phyloP scores from a whole-genome alignment of 441 rosid genomes.

The Euphorbia schlechtendalii region DNA sequence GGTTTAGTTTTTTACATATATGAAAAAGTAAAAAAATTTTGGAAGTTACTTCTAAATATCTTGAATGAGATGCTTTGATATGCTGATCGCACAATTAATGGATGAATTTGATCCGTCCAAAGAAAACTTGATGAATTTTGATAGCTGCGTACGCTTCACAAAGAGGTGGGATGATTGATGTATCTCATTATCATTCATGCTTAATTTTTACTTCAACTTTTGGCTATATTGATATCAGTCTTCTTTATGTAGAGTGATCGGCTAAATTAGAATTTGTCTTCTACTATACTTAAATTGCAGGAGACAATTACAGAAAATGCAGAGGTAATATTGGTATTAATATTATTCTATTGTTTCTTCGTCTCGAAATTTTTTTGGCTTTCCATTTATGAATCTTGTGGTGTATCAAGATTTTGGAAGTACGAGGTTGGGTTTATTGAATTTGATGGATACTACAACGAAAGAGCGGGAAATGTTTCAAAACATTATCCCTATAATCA shows the following conservation, averaged over 20 bases:
- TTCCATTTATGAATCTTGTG: constrained; percentile 10
- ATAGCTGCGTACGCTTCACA: constrained; percentile 69
- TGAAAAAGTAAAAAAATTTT: not conserved
- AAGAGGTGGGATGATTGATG: constrained; percentile 52
- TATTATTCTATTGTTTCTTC: constrained; percentile 6
- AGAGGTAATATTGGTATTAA: too few relatives aligned
- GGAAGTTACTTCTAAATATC: constrained; percentile 31
- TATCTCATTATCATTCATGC: constrained; percentile 13
- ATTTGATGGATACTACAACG: constrained; percentile 89
- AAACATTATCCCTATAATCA: constrained; percentile 79
- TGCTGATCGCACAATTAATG: constrained; percentile 25
- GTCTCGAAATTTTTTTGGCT: constrained; percentile 6
- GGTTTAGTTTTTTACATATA: not conserved
- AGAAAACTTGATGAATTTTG: constrained; percentile 87
- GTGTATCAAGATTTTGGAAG: constrained; percentile 77
- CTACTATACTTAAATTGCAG: constrained; percentile 50
- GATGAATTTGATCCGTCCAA: constrained; percentile 75
- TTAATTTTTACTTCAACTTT: not conserved
- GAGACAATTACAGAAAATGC: too few relatives aligned
- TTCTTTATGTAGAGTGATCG: constrained; percentile 55
- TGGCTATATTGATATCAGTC: constrained; percentile 11
- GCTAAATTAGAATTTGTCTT: constrained; percentile 46
- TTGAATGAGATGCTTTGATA: constrained; percentile 52
- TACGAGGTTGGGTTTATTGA: constrained; percentile 86
- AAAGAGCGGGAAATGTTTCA: constrained; percentile 89